A percentile compares a stretch with the other conserved stretches of the same genome.
Conservation (phyloP, 345 rosid genomes). For the Euphorbia tirucalli region DNA sequence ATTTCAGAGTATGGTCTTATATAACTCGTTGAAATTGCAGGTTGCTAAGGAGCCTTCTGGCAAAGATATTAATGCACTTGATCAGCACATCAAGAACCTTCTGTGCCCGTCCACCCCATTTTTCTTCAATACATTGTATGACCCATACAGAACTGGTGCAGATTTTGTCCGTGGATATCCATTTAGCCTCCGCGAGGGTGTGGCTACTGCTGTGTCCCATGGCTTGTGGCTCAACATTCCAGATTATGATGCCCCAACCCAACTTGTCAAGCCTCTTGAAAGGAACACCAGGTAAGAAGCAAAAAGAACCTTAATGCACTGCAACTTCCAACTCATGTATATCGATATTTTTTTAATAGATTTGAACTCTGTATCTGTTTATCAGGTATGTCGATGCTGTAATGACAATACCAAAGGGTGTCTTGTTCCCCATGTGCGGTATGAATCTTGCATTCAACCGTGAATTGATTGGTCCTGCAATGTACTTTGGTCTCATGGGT, state of each 20-base stretch:
- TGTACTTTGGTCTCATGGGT: conserved; percentile 91
- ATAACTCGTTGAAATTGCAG: conserved; percentile 29
- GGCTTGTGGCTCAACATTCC: conserved; percentile 98
- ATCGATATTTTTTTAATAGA: neutral
- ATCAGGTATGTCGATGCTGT: conserved; percentile 75
- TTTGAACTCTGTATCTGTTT: conserved; percentile 10
- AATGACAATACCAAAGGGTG: conserved; percentile 81
- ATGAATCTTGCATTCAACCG: conserved; percentile 84
- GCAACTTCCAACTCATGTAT: neutral
- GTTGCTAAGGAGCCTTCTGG: conserved; percentile 87
- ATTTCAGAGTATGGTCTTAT: neutral
- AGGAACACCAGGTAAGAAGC: conserved; percentile 64
- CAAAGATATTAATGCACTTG: conserved; percentile 81
- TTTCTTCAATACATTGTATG: conserved; percentile 89
- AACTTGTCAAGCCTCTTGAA: conserved; percentile 89
- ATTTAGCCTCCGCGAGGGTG: conserved; percentile 93
- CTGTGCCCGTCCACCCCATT: conserved; percentile 71
- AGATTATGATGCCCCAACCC: conserved; percentile 92
- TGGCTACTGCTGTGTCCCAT: conserved; percentile 76
- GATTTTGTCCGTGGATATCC: conserved; percentile 95
- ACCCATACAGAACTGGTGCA: conserved; percentile 78
- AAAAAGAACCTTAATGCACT: neutral
- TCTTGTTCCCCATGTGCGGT: conserved; percentile 89
- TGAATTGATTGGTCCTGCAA: conserved; percentile 77
- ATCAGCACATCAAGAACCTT: conserved; percentile 87